Evolutionary conservation across 768 basidiomycete genomes (phyloP).

Genomic region (Atractiella rhizophila): DNA sequence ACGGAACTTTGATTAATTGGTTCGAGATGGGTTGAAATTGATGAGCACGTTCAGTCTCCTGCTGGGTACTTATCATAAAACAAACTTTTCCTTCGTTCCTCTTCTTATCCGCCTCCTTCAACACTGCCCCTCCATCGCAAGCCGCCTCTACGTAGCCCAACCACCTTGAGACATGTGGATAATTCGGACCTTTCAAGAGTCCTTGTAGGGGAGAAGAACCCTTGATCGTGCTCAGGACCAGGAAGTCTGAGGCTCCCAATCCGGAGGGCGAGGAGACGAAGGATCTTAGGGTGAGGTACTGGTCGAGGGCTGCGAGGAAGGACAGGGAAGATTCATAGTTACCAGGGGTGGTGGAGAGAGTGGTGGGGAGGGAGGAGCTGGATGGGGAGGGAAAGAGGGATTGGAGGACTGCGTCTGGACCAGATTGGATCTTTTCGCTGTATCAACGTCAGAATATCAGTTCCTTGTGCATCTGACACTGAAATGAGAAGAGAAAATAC

Average conservation of each 20-base stretch:
- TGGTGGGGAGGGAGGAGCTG: too few species aligned
- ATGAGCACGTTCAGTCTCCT: too few species aligned
- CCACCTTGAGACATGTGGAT: constrained; percentile 62
- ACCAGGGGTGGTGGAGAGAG: too few species aligned
- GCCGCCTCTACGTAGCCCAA: constrained; percentile 44
- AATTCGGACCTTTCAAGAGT: constrained; percentile 59
- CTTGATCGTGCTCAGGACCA: constrained; percentile 67
- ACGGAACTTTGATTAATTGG: too few species aligned
- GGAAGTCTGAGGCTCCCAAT: constrained; percentile 65
- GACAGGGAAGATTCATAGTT: constrained; percentile 22
- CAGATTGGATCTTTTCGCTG: background rate
- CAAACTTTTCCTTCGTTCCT: background rate
- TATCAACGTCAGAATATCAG: background rate
- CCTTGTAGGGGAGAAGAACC: constrained; percentile 52
- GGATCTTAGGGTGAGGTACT: constrained; percentile 64
- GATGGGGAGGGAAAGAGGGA: constrained; percentile 5
- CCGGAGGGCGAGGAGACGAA: constrained; percentile 54
- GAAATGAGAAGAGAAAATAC: constrained; percentile 6
- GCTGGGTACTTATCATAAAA: too few species aligned
- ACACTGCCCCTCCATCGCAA: background rate
- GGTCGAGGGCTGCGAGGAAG: constrained; percentile 57
- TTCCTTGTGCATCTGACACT: background rate
- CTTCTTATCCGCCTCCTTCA: background rate
- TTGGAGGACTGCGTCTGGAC: background rate
- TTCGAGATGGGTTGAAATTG: too few species aligned